Percentiles rank a stretch among this genome's conserved stretches.
phyloP scores from a whole-genome alignment of 495 filamentous ascomycete species.

The Talaromyces proteolyticus region DNA sequence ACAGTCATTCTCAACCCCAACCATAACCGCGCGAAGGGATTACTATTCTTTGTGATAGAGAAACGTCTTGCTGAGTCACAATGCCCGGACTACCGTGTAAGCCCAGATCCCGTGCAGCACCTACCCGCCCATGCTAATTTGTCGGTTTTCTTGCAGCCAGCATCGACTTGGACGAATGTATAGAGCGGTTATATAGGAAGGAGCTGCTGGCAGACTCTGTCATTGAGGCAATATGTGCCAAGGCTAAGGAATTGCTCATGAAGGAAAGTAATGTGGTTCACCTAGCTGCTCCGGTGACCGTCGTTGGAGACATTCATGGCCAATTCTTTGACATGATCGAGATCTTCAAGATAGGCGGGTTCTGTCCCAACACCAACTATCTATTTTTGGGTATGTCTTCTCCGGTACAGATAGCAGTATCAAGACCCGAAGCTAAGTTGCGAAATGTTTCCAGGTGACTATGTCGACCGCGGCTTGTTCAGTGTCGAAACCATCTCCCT shows the following conservation, averaged over 20 bases:
- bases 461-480: constrained; percentile 95
- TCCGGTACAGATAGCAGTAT: neutral
- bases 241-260: constrained; percentile 97
- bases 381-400: constrained; percentile 75
- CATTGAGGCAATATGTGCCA: constrained; percentile 98
- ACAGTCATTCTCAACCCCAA: constrained; percentile 5
- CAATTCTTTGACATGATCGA: constrained; percentile 99
- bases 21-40: no score
- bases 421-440: no score
- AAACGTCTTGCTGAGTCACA: constrained; percentile 12
- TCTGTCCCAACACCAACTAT: constrained; percentile 96
- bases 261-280: constrained; percentile 99
- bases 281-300: constrained; percentile 92
- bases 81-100: constrained; percentile 90
- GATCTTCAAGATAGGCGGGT: constrained; percentile 97
- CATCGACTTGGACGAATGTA: constrained; percentile 97
- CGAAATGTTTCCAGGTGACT: constrained; percentile 61
- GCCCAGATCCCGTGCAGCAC: constrained; percentile 10
- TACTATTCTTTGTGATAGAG: no score
- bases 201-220: constrained; percentile 95
- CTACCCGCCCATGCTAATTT: neutral
- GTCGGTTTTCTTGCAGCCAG: constrained; percentile 54
- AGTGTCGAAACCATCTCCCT: constrained; percentile 96
- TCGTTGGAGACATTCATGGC: constrained; percentile 97
- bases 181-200: constrained; percentile 90